These are phyloP conservation scores for Colletotrichum sp. DNA, from an alignment of 2,329 filamentous ascomycete species.

Conservation along the genomic window DNA sequence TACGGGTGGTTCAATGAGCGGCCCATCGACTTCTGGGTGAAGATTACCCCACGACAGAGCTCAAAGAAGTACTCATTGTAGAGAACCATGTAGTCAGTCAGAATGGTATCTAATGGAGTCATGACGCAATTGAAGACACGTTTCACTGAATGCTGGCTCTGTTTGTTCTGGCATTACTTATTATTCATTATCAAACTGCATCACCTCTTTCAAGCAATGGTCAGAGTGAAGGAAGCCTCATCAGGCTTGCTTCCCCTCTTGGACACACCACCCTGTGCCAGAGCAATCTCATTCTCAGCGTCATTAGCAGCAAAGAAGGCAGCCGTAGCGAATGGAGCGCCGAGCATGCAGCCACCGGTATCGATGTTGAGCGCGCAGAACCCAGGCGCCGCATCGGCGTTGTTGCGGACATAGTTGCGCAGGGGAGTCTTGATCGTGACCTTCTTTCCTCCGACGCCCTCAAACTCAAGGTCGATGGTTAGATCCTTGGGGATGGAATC, in stretches of 20 bases:
- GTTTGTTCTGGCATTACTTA: neutral
- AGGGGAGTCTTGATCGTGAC: constrained; percentile 7
- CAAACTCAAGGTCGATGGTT: constrained; percentile 12
- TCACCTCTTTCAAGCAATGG: neutral
- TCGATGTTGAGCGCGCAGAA: constrained; percentile 6
- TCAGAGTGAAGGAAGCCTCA: neutral
- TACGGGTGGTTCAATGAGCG: constrained; percentile 60
- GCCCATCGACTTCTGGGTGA: constrained; percentile 50
- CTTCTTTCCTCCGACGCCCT: neutral
- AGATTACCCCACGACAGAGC: constrained; percentile 40
- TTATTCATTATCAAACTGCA: neutral
- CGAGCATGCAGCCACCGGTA: constrained; percentile 5
- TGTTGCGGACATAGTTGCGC: constrained; percentile 17
- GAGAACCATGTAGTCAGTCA: no score
- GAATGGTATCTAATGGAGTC: neutral
- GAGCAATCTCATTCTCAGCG: neutral
- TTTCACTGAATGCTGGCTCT: neutral
- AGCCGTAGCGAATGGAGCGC: neutral
- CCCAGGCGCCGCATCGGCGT: neutral
- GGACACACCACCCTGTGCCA: constrained; percentile 3
- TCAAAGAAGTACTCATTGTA: neutral
- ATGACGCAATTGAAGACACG: neutral
- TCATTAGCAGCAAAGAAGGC: constrained; percentile 7
- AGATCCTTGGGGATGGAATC: neutral
- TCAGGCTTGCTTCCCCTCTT: neutral